Percentiles rank a stretch among this genome's conserved stretches.
Evolutionary conservation across 768 basidiomycete genomes (phyloP).

Genomic region (Boletus sensibilis): DNA sequence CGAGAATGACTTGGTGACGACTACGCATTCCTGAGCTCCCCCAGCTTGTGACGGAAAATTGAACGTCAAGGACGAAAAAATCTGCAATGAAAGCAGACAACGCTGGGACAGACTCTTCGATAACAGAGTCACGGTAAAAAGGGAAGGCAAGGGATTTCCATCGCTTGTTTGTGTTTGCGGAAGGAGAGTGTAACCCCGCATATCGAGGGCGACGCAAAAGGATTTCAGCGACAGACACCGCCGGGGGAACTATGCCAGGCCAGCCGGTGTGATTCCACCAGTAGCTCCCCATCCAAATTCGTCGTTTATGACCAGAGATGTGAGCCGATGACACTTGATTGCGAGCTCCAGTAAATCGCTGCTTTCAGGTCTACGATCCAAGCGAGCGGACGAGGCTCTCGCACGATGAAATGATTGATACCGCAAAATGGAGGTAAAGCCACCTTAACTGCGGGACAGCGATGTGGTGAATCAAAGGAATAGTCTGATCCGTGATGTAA

Average conservation of each 20-base stretch:
- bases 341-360: not conserved
- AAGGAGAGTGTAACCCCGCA: not conserved
- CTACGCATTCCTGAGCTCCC: not conserved
- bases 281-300: not conserved
- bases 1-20: too few species aligned
- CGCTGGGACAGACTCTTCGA: not conserved
- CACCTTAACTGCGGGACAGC: too few species aligned
- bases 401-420: too few species aligned
- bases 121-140: not conserved
- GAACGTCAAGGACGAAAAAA: not conserved
- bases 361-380: not conserved
- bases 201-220: not conserved
- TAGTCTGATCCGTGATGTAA: too few species aligned
- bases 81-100: not conserved
- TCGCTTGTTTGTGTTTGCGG: not conserved
- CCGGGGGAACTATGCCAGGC: not conserved
- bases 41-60: not conserved
- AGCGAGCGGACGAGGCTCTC: too few species aligned
- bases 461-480: too few species aligned
- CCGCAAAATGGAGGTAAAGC: too few species aligned
- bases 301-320: not conserved
- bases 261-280: not conserved
- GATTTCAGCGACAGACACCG: not conserved
- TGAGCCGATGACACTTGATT: not conserved
- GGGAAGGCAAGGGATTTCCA: not conserved